Evolutionary conservation across 1,284 basidiomycete species (phyloP), one percentile per base, ranked within the genome.

Genomic region (Filobasidium uniguttulatum): DNA sequence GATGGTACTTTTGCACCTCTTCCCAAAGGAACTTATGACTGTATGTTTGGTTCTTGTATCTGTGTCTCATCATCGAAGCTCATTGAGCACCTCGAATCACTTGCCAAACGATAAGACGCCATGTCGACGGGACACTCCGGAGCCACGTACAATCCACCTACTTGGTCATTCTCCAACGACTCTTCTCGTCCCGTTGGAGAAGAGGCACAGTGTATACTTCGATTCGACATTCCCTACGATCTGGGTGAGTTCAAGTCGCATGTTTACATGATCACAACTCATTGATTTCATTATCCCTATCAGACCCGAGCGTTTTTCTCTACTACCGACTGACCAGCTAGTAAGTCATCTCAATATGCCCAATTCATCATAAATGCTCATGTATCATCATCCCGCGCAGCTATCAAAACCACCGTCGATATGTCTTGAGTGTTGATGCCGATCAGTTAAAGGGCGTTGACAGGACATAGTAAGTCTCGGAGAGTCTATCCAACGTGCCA

Each of bases 341-440:
- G 67, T 69, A 40, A 54, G 66, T 54, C 34, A 12, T 8, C 8
- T 15, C 26, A 30, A 14, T 25, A 7, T 29, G 17, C 23, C 25
- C n/a, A 19, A 23, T n/a, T n/a, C n/a, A n/a, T n/a, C n/a, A n/a
- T n/a, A n/a, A 17, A 29, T 34, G 38, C 20, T 12, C 5, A 23
- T 40, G 10, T n/a, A 14, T 17, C 2, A 48, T 23, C 23, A 31
- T n/a, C 14, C 44, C 20, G n/a, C 5, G 10, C 30, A 68, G 68
- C 75, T 98, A 83, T 72, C 94, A 99, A 75, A 99, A 99, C 68
- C 94, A 99, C 68, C 81, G 94, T 44, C 80, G 94, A 62, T 98
- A 98, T 65, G 90, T 98, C 55, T 87, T 93, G 73, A 93, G 86
- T 64, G 72, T 89, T 48, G 79, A 91, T 63, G 75, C 82, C 6